A percentile compares a stretch with the other conserved stretches of the same genome.
Conservation (phyloP, 2,329 filamentous ascomycete species). For the Graphilbum fragrans region DNA sequence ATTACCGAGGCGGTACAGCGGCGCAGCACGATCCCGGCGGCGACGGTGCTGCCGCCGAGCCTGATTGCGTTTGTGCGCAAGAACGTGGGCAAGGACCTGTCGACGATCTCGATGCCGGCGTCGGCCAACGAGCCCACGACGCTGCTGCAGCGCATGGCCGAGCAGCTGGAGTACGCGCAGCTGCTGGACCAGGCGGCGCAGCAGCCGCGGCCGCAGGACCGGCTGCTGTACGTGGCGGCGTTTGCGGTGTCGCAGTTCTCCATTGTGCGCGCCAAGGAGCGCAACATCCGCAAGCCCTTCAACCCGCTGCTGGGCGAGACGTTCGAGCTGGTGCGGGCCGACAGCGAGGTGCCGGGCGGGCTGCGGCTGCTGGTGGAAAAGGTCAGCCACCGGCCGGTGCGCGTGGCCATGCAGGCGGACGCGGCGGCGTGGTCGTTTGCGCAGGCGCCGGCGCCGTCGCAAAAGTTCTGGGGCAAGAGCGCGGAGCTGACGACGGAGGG, state of each 20-base stretch:
- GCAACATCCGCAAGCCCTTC: slow-evolving; percentile 89
- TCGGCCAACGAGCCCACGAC: slow-evolving; percentile 91
- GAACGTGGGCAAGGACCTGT: slow-evolving; percentile 95
- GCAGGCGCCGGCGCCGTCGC: slow-evolving; percentile 76
- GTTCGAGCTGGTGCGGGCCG: slow-evolving; percentile 79
- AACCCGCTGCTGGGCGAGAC: slow-evolving; percentile 96
- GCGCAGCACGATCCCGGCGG: slow-evolving; percentile 56
- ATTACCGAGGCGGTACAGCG: slow-evolving; percentile 52
- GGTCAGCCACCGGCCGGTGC: slow-evolving; percentile 82
- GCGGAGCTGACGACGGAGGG: slow-evolving; percentile 91
- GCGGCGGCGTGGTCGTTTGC: slow-evolving; percentile 73
- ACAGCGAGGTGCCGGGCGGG: slow-evolving; percentile 61
- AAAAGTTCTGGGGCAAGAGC: slow-evolving; percentile 98
- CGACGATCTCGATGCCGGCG: slow-evolving; percentile 94
- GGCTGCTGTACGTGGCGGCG: slow-evolving; percentile 73
- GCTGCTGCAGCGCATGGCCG: slow-evolving; percentile 74
- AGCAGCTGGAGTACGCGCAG: slow-evolving; percentile 82
- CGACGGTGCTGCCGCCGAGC: slow-evolving; percentile 73
- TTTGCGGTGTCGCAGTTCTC: slow-evolving; percentile 87
- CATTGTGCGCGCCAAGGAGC: slow-evolving; percentile 71
- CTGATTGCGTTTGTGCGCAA: slow-evolving; percentile 90
- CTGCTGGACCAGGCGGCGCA: slow-evolving; percentile 66
- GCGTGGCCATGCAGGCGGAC: slow-evolving; percentile 89
- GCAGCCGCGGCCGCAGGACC: slow-evolving; percentile 48
- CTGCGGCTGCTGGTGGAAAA: slow-evolving; percentile 94